Evolutionary conservation across 176 grass and related monocot species (phyloP).

Genomic region (Pontederia crassipes): DNA sequence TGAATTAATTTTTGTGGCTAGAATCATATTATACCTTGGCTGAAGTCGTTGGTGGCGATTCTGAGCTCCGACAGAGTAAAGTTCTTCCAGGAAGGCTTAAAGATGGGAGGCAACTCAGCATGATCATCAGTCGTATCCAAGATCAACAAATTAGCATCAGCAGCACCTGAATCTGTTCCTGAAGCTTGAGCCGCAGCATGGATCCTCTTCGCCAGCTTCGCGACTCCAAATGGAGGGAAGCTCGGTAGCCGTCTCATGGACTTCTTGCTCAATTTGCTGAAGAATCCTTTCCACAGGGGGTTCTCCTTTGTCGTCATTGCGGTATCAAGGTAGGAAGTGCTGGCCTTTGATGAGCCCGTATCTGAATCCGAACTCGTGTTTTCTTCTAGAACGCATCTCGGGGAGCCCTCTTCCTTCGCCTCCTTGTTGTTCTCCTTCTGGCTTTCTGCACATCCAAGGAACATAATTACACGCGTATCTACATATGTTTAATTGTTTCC

Average conservation of each 20-base stretch:
- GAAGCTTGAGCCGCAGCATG: too few species aligned
- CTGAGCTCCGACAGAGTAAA: slow-evolving; percentile 19
- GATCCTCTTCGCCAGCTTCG: neutral
- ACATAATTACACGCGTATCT: too few species aligned
- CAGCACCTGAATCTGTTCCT: neutral
- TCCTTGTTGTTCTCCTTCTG: neutral
- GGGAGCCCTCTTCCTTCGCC: neutral
- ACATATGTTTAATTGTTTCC: too few species aligned
- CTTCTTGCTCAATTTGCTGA: neutral
- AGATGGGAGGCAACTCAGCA: neutral
- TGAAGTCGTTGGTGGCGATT: slow-evolving; percentile 19
- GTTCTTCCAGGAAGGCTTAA: slow-evolving; percentile 10
- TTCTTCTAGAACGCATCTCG: neutral
- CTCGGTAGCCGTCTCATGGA: slow-evolving; percentile 4
- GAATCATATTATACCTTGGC: neutral
- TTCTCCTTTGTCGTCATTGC: neutral
- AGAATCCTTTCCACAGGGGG: neutral
- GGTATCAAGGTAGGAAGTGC: neutral
- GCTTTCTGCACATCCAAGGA: too few species aligned
- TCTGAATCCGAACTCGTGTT: neutral
- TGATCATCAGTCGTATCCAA: too few species aligned
- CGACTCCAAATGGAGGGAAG: slow-evolving; percentile 4
- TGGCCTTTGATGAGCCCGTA: neutral
- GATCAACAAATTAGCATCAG: too few species aligned
- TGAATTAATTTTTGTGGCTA: neutral